These are phyloP conservation scores for Primulina tabacum DNA, from an alignment of 257 asterid species.

Conservation along the genomic window DNA sequence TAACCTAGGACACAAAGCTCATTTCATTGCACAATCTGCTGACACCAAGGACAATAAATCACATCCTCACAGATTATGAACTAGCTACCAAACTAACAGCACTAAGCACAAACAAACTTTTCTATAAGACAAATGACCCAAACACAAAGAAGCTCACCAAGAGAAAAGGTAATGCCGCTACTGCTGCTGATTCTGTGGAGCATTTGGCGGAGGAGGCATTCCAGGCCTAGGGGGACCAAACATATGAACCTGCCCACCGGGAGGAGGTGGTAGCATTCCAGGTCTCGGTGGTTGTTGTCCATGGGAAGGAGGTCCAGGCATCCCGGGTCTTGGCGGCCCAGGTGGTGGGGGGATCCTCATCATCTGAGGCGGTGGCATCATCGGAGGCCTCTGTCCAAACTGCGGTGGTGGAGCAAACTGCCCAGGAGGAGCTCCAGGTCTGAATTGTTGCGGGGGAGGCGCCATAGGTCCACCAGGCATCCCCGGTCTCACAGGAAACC, in stretches of 20 bases:
- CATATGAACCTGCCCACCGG: slow-evolving; percentile 62
- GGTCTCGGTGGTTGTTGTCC: slow-evolving; percentile 67
- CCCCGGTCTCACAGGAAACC: slow-evolving; percentile 40
- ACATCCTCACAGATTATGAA: not conserved
- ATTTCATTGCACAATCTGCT: not conserved
- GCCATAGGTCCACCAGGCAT: slow-evolving; percentile 49
- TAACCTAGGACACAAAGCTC: not conserved
- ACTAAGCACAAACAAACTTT: not conserved
- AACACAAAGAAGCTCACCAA: slow-evolving; percentile 18
- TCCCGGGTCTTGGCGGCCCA: slow-evolving; percentile 77
- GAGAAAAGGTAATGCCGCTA: slow-evolving; percentile 14
- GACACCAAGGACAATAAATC: not conserved
- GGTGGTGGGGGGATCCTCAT: slow-evolving; percentile 87
- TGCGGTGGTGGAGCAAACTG: slow-evolving; percentile 63
- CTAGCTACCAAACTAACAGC: not conserved
- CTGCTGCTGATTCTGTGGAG: slow-evolving; percentile 73
- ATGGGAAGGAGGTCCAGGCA: slow-evolving; percentile 68
- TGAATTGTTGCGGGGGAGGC: slow-evolving; percentile 47
- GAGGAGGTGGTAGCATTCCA: slow-evolving; percentile 71
- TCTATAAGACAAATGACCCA: not conserved
- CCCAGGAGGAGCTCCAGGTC: slow-evolving; percentile 50
- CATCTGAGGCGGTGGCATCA: slow-evolving; percentile 72
- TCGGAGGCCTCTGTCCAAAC: slow-evolving; percentile 74
- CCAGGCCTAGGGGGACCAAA: slow-evolving; percentile 90
- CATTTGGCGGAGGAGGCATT: slow-evolving; percentile 82